These are phyloP conservation scores for Penicillium herquei DNA, from an alignment of 495 filamentous ascomycete species.

Conservation along the genomic window DNA sequence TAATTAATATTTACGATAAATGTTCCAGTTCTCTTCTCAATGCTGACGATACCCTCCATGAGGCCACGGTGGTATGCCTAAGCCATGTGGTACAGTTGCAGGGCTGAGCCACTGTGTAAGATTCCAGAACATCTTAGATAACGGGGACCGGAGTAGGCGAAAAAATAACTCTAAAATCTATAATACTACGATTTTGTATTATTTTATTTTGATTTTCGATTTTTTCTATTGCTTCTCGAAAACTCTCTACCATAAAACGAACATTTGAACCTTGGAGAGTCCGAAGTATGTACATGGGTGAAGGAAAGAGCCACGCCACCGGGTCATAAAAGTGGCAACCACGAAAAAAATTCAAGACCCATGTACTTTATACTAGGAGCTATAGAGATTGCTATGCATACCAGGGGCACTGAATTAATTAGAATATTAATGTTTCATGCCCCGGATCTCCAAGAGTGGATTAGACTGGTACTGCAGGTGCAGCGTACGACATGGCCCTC, in stretches of 20 bases:
- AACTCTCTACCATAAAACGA: not conserved
- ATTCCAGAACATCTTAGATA: not conserved
- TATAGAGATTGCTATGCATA: not conserved
- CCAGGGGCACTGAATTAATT: not conserved
- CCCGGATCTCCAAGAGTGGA: slow-evolving; percentile 11
- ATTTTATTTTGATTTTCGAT: not conserved
- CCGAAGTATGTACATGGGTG: not conserved
- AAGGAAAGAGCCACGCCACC: slow-evolving; percentile 21
- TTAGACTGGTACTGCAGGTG: slow-evolving; percentile 13
- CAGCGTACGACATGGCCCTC: slow-evolving; percentile 6
- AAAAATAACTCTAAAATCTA: slow-evolving; percentile 5
- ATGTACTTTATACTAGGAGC: not conserved
- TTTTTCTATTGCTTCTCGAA: not conserved
- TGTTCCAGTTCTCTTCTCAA: too few species aligned
- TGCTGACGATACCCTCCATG: not conserved
- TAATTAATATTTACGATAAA: not conserved
- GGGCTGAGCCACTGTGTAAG: not conserved
- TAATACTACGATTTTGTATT: not conserved
- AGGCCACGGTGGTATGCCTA: not conserved
- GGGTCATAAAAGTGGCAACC: slow-evolving; percentile 17
- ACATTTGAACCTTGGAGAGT: not conserved
- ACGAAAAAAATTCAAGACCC: not conserved
- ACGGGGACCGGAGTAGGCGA: not conserved
- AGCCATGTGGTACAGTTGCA: not conserved
- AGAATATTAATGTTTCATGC: slow-evolving; percentile 5